Evolutionary conservation across 495 filamentous ascomycete species (phyloP).

Genomic region (Glonium stellatum): DNA sequence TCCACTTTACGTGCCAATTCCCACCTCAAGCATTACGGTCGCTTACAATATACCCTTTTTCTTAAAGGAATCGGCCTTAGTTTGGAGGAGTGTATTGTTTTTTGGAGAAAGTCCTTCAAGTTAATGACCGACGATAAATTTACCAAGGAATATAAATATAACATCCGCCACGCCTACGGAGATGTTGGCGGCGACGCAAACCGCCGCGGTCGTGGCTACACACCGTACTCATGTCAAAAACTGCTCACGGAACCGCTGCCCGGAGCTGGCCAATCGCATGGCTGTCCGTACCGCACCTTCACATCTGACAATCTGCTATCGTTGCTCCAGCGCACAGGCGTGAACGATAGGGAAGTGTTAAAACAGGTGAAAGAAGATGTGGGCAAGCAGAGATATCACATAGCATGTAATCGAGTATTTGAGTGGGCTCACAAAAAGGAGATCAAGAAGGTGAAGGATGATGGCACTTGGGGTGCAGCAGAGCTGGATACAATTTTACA

Average conservation of each 20-base stretch:
- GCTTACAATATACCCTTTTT: slow-evolving; percentile 94
- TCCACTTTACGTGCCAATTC: slow-evolving; percentile 71
- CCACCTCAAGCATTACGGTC: slow-evolving; percentile 87
- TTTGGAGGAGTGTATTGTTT: slow-evolving; percentile 85
- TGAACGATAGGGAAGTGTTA: slow-evolving; percentile 69
- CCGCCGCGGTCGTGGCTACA: slow-evolving; percentile 75
- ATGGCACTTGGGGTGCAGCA: slow-evolving; percentile 63
- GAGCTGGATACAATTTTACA: slow-evolving; percentile 94
- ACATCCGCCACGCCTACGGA: slow-evolving; percentile 86
- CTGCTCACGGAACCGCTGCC: slow-evolving; percentile 82
- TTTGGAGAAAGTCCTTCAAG: slow-evolving; percentile 83
- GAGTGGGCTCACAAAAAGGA: slow-evolving; percentile 80
- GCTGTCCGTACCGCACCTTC: slow-evolving; percentile 94
- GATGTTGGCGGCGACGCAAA: slow-evolving; percentile 92
- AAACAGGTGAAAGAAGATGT: slow-evolving; percentile 82
- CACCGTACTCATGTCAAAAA: slow-evolving; percentile 87
- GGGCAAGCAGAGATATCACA: slow-evolving; percentile 80
- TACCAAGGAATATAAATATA: slow-evolving; percentile 95
- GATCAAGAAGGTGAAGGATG: slow-evolving; percentile 81
- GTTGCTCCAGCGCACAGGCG: slow-evolving; percentile 65
- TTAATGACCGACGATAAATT: slow-evolving; percentile 83
- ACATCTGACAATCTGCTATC: slow-evolving; percentile 73
- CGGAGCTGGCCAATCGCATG: slow-evolving; percentile 77
- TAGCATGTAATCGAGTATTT: slow-evolving; percentile 96
- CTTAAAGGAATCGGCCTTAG: slow-evolving; percentile 92